Evolutionary conservation across 2,329 filamentous ascomycete genomes (phyloP).

Genomic region (Hortaea werneckii): DNA sequence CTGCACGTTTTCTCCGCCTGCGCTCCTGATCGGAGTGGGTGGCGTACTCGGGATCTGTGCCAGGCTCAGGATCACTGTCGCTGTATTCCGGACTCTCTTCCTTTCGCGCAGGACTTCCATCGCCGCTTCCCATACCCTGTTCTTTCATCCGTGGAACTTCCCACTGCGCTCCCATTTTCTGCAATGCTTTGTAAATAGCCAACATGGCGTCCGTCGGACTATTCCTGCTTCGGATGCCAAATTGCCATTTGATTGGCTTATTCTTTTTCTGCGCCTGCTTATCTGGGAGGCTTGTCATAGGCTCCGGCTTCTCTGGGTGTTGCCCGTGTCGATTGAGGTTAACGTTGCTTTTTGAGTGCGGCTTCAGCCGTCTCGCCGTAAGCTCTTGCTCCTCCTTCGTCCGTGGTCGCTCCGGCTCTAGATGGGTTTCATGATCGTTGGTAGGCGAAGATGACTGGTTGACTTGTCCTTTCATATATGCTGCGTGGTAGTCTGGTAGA

Average conservation of each 20-base stretch:
- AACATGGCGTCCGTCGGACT: conserved; percentile 88
- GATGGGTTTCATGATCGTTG: conserved; percentile 15
- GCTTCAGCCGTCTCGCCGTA: conserved; percentile 70
- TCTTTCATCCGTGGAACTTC: conserved; percentile 41
- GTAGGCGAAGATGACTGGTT: conserved; percentile 24
- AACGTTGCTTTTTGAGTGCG: conserved; percentile 58
- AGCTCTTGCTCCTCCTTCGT: conserved; percentile 63
- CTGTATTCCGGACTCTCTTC: conserved; percentile 28
- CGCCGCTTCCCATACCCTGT: conserved; percentile 28
- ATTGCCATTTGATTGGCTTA: conserved; percentile 90
- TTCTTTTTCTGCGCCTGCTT: conserved; percentile 22
- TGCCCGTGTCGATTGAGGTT: conserved; percentile 16
- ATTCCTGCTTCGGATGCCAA: conserved; percentile 90
- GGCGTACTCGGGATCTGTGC: conserved; percentile 29
- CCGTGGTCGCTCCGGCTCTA: conserved; percentile 35
- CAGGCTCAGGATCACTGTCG: conserved; percentile 28
- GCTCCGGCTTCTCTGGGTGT: conserved; percentile 37
- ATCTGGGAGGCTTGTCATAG: conserved; percentile 44
- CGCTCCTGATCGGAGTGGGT: conserved; percentile 26
- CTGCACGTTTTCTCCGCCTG: conserved; percentile 12
- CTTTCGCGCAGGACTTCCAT: conserved; percentile 19
- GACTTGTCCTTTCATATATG: conserved; percentile 64
- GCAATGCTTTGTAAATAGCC: conserved; percentile 86
- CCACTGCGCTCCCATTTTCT: conserved; percentile 83
- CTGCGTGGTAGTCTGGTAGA: conserved; percentile 79